Base-by-base conservation (phyloP, 2,329 filamentous ascomycete species). In the Juglanconis sp. region DNA sequence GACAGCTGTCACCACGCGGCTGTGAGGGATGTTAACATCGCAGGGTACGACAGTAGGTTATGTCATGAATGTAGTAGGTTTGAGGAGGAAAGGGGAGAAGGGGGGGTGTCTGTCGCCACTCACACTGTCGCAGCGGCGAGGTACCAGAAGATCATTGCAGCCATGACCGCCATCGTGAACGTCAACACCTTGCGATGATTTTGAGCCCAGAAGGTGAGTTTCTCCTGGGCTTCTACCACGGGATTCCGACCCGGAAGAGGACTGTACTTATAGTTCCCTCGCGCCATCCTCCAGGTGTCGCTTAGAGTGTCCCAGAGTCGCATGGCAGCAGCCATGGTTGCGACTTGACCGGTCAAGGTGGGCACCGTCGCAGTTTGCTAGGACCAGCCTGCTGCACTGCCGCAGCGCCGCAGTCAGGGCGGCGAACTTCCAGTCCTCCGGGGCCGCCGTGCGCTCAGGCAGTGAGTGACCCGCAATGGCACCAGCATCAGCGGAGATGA, bases 181-280 rank as follows among this genome's bases (percentile, higher is more conserved):
- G 64, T 66, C 46, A 68, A 52, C 13, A 68, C 53, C 15, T 57
- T 53, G 42, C 64, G 64, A 51, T 63, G 63, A 34, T 60, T 59
- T n/a, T 63, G 61, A 15, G 67, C 59, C 60, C 63, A 61, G 40
- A 62, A 64, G 44, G 67, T 63, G 52, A 66, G 60, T 13, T 61
- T 58, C 57, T 61, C 48, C 4, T 57, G 48, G n/a, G 61, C 52
- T 53, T 64, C 59, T 49, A 31, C 57, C 30, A 61, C 65, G 2
- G 59, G 65, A 40, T 62, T 56, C 36, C 60, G 56, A 38, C 36
- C 48, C n/a, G 50, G 53, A 49, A 64, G 56, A 9, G 69, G 65
- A 56, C 65, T 70, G 61, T 74, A 74, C 57, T 65, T 67, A 64
- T 73, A 67, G 35, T 60, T 63, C 3, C 66, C 59, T 5, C 64